phyloP scores from a whole-genome alignment of 495 filamentous ascomycete species.

The Amorphotheca resinae region DNA sequence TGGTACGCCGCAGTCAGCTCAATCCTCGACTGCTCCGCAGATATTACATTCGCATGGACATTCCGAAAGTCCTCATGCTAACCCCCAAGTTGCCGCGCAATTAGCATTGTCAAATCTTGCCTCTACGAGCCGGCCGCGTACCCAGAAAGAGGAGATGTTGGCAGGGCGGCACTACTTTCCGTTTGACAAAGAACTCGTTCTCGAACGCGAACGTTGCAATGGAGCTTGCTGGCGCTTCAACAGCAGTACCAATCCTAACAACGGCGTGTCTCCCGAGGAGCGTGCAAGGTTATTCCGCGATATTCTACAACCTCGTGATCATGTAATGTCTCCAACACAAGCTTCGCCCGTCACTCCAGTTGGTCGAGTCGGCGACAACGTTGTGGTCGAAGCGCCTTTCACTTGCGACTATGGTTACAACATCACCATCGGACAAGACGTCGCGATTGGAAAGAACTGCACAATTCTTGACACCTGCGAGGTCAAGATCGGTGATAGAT shows the following conservation, averaged over 20 bases:
- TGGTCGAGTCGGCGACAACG: constrained; percentile 63
- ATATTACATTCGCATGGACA: constrained; percentile 33
- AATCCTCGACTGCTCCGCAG: constrained; percentile 23
- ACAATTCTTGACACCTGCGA: constrained; percentile 69
- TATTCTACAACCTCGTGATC: constrained; percentile 43
- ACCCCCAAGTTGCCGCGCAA: constrained; percentile 46
- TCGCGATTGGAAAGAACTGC: constrained; percentile 77
- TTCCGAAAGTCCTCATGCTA: constrained; percentile 31
- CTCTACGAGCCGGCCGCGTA: constrained; percentile 31
- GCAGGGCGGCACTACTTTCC: constrained; percentile 69
- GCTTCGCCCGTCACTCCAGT: constrained; percentile 35
- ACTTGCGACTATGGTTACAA: constrained; percentile 95
- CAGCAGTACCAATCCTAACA: constrained; percentile 67
- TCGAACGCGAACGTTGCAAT: constrained; percentile 81
- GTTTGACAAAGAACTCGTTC: constrained; percentile 61
- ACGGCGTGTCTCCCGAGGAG: constrained; percentile 64
- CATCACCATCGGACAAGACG: constrained; percentile 75
- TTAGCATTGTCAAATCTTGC: constrained; percentile 42
- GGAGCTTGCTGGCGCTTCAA: constrained; percentile 82
- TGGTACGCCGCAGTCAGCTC: constrained; percentile 19
- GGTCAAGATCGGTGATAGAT: constrained; percentile 65
- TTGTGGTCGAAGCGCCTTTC: constrained; percentile 80
- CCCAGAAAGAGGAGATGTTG: constrained; percentile 93
- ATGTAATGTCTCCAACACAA: constrained; percentile 32
- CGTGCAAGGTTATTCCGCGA: constrained; percentile 69